These are phyloP conservation scores for Phytophthora meadii DNA, from an alignment of 352 stramenopile genomes.

Conservation along the genomic window DNA sequence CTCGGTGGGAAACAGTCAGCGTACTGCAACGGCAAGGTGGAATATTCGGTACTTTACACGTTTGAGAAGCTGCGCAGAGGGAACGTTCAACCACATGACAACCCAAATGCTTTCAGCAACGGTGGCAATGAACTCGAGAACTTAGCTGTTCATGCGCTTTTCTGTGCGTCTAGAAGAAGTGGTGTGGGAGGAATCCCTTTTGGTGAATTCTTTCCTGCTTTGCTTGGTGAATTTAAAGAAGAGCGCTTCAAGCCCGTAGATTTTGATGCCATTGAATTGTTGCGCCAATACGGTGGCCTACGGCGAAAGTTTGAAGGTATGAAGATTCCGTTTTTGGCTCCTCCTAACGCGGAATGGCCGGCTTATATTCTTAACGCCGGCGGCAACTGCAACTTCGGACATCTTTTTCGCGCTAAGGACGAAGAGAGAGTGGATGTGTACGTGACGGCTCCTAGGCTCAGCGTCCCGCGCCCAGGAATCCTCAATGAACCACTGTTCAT, in stretches of 20 bases:
- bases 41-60: not conserved
- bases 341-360: slow-evolving; percentile 14
- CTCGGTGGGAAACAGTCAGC: slow-evolving; percentile 12
- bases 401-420: slow-evolving; percentile 9
- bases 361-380: slow-evolving; percentile 3
- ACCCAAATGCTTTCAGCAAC: not conserved
- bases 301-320: not conserved
- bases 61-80: not conserved
- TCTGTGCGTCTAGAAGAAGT: slow-evolving; percentile 3
- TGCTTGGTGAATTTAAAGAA: slow-evolving; percentile 13
- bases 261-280: slow-evolving; percentile 1
- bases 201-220: not conserved
- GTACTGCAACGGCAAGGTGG: slow-evolving; percentile 3
- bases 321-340: slow-evolving; percentile 10
- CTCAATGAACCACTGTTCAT: not conserved
- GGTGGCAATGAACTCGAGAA: slow-evolving; percentile 1
- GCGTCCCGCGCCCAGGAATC: no score
- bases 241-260: not conserved
- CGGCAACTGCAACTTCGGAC: slow-evolving; percentile 6
- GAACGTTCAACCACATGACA: not conserved
- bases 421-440: not conserved
- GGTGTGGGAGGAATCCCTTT: slow-evolving; percentile 7
- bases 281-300: not conserved
- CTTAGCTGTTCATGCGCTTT: slow-evolving; percentile 4
- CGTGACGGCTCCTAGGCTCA: not conserved